phyloP scores from a whole-genome alignment of 306 rosid species.

The Cucumis cinereus region DNA sequence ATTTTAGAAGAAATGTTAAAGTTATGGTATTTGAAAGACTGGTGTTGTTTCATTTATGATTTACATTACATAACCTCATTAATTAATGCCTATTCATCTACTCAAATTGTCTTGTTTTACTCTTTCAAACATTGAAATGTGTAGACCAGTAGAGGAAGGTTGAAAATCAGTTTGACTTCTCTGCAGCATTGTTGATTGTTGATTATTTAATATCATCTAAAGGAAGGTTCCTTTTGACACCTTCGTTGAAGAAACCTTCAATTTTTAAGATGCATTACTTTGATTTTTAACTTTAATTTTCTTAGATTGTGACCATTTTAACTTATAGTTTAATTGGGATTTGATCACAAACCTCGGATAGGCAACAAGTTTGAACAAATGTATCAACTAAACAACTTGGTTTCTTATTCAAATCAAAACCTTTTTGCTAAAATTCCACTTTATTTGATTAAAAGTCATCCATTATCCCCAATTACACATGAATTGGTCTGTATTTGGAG shows the following conservation, averaged over 20 bases:
- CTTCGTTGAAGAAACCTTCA: background rate
- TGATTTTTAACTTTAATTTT: background rate
- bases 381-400: background rate
- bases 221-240: background rate
- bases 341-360: background rate
- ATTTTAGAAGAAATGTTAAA: background rate
- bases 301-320: background rate
- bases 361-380: background rate
- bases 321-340: background rate
- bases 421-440: background rate
- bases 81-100: background rate
- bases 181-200: background rate
- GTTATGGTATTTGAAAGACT: background rate
- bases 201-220: background rate
- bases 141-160: background rate
- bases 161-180: background rate
- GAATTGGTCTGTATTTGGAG: background rate
- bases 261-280: background rate
- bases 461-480: background rate
- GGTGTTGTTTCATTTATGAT: background rate
- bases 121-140: background rate
- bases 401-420: background rate
- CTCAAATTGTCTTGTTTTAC: background rate
- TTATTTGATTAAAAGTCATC: background rate
- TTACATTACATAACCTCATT: background rate